These are phyloP conservation scores for Eustoma russellianum DNA, from an alignment of 257 asterid species.

Conservation along the genomic window DNA sequence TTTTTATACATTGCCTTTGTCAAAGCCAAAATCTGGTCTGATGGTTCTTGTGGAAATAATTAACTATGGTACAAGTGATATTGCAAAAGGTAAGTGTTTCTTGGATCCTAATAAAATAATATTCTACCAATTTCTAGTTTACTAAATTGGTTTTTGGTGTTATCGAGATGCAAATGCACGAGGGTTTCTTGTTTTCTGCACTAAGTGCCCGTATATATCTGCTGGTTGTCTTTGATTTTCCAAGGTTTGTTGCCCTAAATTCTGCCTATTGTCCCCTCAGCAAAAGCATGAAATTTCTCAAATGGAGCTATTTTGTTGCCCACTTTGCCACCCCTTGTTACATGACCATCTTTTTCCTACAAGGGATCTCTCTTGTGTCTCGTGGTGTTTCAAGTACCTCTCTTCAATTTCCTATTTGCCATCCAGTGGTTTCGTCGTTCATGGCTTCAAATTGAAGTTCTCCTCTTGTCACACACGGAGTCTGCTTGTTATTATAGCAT, in stretches of 20 bases:
- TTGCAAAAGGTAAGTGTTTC: neutral
- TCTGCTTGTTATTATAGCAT: too few relatives aligned
- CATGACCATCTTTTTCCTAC: slow-evolving; percentile 15
- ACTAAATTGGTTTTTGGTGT: neutral
- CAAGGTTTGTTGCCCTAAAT: slow-evolving; percentile 46
- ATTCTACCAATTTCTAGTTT: slow-evolving; percentile 16
- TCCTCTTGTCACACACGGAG: too few relatives aligned
- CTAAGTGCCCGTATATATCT: slow-evolving; percentile 24
- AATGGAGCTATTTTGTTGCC: slow-evolving; percentile 26
- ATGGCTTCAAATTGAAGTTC: slow-evolving; percentile 4
- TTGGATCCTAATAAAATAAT: slow-evolving; percentile 15
- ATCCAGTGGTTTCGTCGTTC: slow-evolving; percentile 12
- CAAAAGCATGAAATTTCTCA: slow-evolving; percentile 89
- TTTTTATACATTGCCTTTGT: slow-evolving; percentile 2
- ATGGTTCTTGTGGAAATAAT: neutral
- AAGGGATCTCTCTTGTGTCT: slow-evolving; percentile 82
- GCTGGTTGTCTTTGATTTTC: slow-evolving; percentile 34
- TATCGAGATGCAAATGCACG: slow-evolving; percentile 21
- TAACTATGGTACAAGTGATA: too few relatives aligned
- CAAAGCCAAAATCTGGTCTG: neutral
- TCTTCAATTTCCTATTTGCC: slow-evolving; percentile 11
- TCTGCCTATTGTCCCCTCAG: slow-evolving; percentile 76
- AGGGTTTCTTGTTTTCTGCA: slow-evolving; percentile 34
- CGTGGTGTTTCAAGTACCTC: slow-evolving; percentile 41
- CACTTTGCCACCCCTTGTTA: slow-evolving; percentile 24